A percentile compares a stretch with the other conserved stretches of the same genome.
phyloP scores from a whole-genome alignment of 2,329 filamentous ascomycete species.

The Cladophialophora exuberans region DNA sequence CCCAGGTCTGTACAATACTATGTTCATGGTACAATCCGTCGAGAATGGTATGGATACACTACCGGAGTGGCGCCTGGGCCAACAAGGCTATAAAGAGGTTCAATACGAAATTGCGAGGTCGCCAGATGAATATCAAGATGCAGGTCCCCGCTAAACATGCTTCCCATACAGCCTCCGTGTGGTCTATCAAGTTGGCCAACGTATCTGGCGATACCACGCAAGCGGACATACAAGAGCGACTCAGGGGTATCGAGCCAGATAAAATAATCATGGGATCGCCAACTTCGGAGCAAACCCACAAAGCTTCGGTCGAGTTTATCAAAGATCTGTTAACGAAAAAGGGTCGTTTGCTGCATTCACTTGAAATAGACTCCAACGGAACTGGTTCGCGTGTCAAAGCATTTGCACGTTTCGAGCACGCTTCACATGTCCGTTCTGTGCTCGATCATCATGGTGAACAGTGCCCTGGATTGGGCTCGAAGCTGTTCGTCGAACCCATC shows the following conservation, averaged over 20 bases:
- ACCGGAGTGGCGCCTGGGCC: conserved; percentile 11
- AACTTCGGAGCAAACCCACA: neutral
- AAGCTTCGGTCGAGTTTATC: conserved; percentile 3
- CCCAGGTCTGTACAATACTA: conserved; percentile 14
- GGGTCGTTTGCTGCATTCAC: conserved; percentile 3
- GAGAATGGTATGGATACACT: conserved; percentile 16
- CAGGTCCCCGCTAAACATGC: conserved; percentile 1
- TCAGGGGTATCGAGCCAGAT: conserved; percentile 7
- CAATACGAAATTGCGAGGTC: conserved; percentile 4
- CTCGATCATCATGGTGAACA: neutral
- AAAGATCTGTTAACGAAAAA: neutral
- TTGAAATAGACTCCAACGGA: neutral
- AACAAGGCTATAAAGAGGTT: conserved; percentile 9
- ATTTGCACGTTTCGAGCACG: conserved; percentile 6
- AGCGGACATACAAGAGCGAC: neutral
- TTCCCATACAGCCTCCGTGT: conserved; percentile 1
- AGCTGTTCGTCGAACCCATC: conserved; percentile 14
- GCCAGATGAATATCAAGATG: conserved; percentile 2
- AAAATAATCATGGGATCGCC: conserved; percentile 3
- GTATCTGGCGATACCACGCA: conserved; percentile 6
- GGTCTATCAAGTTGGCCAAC: conserved; percentile 16
- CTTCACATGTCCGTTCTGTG: neutral
- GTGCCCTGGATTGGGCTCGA: conserved; percentile 9
- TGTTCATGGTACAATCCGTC: conserved; percentile 21
- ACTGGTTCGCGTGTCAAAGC: conserved; percentile 4